Evolutionary conservation across 2,329 filamentous ascomycete species (phyloP).

Genomic region (Metarhizium humberi): DNA sequence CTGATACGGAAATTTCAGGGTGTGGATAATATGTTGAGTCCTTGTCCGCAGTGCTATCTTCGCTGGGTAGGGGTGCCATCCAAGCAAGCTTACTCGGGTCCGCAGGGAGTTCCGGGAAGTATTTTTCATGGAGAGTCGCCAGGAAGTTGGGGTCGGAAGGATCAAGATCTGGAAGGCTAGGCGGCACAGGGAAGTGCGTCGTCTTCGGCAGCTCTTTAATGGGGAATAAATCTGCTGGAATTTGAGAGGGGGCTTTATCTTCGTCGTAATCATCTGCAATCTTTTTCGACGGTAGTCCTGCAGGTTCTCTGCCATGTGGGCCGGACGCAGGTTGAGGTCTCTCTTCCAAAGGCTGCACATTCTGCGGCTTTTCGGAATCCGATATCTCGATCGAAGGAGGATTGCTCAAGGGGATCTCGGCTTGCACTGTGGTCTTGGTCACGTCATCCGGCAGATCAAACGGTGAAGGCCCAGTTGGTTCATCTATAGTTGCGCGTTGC

Average conservation of each 20-base stretch:
- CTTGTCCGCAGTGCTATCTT: constrained; percentile 54
- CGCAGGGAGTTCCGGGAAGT: constrained; percentile 80
- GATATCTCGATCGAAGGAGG: background rate
- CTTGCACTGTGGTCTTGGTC: background rate
- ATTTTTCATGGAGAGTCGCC: constrained; percentile 75
- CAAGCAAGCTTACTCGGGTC: constrained; percentile 82
- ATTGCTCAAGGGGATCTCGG: background rate
- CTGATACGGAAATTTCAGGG: constrained; percentile 61
- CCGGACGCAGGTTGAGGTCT: background rate
- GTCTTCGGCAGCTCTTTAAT: constrained; percentile 29
- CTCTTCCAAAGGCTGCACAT: background rate
- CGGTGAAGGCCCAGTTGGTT: constrained; percentile 32
- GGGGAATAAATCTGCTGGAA: constrained; percentile 32
- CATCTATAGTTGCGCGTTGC: constrained; percentile 65
- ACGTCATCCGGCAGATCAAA: constrained; percentile 24
- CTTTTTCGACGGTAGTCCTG: constrained; percentile 13
- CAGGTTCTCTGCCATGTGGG: background rate
- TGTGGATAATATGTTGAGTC: constrained; percentile 76
- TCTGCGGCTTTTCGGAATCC: background rate
- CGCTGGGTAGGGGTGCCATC: constrained; percentile 68
- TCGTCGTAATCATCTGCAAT: constrained; percentile 28
- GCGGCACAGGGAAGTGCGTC: constrained; percentile 54
- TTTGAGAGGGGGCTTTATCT: constrained; percentile 30
- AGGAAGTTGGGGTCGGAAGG: constrained; percentile 78
- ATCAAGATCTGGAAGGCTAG: constrained; percentile 61